phyloP scores from a whole-genome alignment of 2,329 filamentous ascomycete species.

The Daldinia eschscholtzii region DNA sequence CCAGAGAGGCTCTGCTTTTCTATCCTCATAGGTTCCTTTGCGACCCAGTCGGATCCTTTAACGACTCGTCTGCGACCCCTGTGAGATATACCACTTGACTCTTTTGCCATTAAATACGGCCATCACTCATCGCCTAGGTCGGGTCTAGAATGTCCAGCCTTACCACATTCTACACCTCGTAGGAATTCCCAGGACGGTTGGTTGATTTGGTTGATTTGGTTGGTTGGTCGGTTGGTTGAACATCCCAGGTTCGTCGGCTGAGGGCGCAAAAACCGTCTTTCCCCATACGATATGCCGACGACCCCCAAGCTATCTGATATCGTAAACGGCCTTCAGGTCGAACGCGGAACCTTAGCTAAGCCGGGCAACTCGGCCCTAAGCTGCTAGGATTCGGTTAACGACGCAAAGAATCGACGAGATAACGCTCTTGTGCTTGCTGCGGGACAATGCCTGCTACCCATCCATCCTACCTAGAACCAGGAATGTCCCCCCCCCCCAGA shows the following conservation, averaged over 20 bases:
- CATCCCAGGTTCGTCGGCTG: not conserved
- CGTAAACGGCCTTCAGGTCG: constrained; percentile 9
- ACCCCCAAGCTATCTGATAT: constrained; percentile 1
- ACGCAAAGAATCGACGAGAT: constrained; percentile 8
- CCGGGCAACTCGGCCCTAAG: constrained; percentile 22
- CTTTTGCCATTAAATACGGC: constrained; percentile 19
- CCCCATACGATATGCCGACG: not conserved
- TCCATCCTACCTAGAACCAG: constrained; percentile 28
- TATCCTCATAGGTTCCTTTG: constrained; percentile 37
- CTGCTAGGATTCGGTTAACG: constrained; percentile 12
- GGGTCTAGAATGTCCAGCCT: constrained; percentile 35
- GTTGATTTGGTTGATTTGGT: too few species aligned
- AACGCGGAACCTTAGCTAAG: constrained; percentile 16
- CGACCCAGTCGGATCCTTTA: constrained; percentile 50
- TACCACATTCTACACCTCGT: constrained; percentile 36
- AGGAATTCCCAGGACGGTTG: not conserved
- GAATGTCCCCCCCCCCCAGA: constrained; percentile 25
- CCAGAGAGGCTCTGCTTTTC: constrained; percentile 41
- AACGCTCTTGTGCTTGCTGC: constrained; percentile 24
- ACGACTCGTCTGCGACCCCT: constrained; percentile 40
- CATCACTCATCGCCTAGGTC: constrained; percentile 24
- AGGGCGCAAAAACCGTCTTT: not conserved
- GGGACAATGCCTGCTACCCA: constrained; percentile 30
- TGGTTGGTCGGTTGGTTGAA: not conserved
- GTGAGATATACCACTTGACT: constrained; percentile 37